These are phyloP conservation scores for Pseudogymnoascus sp. DNA, from an alignment of 2,329 filamentous ascomycete species.

Conservation along the genomic window DNA sequence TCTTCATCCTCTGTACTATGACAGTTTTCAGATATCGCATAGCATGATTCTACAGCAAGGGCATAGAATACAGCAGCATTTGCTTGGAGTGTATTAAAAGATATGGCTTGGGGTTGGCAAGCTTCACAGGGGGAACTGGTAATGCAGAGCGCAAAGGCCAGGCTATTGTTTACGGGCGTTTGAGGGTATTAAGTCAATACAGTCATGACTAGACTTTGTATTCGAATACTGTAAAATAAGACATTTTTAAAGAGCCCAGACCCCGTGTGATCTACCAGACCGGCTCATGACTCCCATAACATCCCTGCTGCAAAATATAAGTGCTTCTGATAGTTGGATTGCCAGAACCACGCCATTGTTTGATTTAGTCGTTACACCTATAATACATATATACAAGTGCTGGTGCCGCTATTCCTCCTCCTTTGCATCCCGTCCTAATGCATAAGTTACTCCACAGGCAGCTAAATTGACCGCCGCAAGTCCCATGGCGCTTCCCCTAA, in stretches of 20 bases:
- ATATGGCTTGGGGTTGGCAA: neutral
- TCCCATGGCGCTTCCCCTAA: slow-evolving; percentile 43
- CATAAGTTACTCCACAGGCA: slow-evolving; percentile 43
- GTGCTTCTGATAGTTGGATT: neutral
- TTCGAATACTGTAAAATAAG: neutral
- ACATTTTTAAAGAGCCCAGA: neutral
- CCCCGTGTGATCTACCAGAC: neutral
- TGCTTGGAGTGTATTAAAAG: neutral
- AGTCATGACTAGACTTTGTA: neutral
- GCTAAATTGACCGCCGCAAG: slow-evolving; percentile 42
- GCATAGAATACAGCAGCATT: slow-evolving; percentile 1
- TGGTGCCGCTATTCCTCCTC: slow-evolving; percentile 14
- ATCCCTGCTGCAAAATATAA: neutral
- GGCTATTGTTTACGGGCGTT: slow-evolving; percentile 15
- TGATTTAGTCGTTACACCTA: neutral
- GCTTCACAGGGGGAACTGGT: slow-evolving; percentile 12
- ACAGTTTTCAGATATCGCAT: slow-evolving; percentile 5
- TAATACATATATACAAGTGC: slow-evolving; percentile 5
- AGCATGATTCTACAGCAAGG: slow-evolving; percentile 3
- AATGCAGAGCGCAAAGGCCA: slow-evolving; percentile 22
- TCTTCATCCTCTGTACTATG: slow-evolving; percentile 7
- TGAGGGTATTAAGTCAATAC: slow-evolving; percentile 12
- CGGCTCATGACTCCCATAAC: neutral
- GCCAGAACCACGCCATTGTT: neutral
- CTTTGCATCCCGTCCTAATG: slow-evolving; percentile 36